Evolutionary conservation across 2,329 filamentous ascomycete species (phyloP).

Genomic region (Aspergillus chevalieri): DNA sequence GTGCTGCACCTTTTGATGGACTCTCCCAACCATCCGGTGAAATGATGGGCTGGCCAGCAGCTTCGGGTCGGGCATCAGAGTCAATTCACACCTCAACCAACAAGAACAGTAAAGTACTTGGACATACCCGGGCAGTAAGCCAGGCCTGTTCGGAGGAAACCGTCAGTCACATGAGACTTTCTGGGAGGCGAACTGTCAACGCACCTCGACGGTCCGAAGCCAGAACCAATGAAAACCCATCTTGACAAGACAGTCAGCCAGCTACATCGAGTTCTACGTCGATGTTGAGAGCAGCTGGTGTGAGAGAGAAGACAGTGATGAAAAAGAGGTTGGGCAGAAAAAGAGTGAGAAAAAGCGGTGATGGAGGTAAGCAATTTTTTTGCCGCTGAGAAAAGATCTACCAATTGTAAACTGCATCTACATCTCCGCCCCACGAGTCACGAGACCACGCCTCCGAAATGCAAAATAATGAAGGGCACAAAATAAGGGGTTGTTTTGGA

Average conservation of each 20-base stretch:
- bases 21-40: conserved; percentile 37
- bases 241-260: not conserved
- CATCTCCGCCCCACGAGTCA: no score
- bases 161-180: conserved; percentile 7
- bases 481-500: no score
- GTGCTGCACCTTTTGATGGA: conserved; percentile 38
- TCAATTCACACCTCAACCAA: conserved; percentile 6
- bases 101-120: not conserved
- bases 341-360: no score
- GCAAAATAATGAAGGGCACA: no score
- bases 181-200: conserved; percentile 5
- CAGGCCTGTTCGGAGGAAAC: conserved; percentile 22
- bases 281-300: no score
- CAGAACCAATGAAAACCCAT: conserved; percentile 24
- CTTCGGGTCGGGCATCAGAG: conserved; percentile 16
- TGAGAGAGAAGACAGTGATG: no score
- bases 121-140: conserved; percentile 33
- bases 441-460: no score
- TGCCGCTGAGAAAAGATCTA: no score
- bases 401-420: no score
- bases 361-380: no score
- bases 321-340: no score
- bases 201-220: conserved; percentile 31
- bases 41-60: conserved; percentile 40
- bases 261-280: no score